A percentile compares a stretch with the other conserved stretches of the same genome.
Evolutionary conservation across 805 yeast species (phyloP).

Genomic region (Pichia paraexigua): DNA sequence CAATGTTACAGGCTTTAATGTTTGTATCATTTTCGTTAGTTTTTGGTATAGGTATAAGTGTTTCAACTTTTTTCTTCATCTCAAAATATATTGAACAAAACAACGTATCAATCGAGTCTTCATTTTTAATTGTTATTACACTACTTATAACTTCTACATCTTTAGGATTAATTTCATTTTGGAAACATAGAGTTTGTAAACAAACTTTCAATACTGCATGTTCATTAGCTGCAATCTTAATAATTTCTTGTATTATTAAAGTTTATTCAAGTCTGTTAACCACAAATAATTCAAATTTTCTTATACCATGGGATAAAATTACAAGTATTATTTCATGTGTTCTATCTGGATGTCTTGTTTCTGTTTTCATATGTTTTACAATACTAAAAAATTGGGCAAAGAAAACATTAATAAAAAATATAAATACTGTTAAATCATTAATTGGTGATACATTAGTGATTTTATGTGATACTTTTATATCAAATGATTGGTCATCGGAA

Average conservation of each 20-base stretch:
- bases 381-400: constrained; percentile 33
- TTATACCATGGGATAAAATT: constrained; percentile 48
- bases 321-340: constrained; percentile 51
- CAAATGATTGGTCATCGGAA: constrained; percentile 29
- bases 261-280: constrained; percentile 52
- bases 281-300: constrained; percentile 32
- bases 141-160: constrained; percentile 37
- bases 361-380: constrained; percentile 52
- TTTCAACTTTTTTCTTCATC: constrained; percentile 1
- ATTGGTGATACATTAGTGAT: constrained; percentile 41
- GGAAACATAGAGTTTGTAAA: constrained; percentile 58
- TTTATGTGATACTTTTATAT: constrained; percentile 35
- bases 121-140: constrained; percentile 3
- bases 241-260: constrained; percentile 63
- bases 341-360: constrained; percentile 48
- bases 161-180: constrained; percentile 58
- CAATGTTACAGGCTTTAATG: constrained; percentile 66
- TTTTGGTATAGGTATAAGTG: constrained; percentile 28
- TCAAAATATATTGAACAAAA: constrained; percentile 1
- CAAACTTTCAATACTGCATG: constrained; percentile 77
- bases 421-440: constrained; percentile 29
- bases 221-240: constrained; percentile 62
- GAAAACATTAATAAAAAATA: not conserved
- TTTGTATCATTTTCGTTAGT: constrained; percentile 50
- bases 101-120: not conserved